Percentiles rank a stretch among this genome's conserved stretches.
Evolutionary conservation across 495 filamentous ascomycete genomes (phyloP).

Genomic region (Penicillium soppii): DNA sequence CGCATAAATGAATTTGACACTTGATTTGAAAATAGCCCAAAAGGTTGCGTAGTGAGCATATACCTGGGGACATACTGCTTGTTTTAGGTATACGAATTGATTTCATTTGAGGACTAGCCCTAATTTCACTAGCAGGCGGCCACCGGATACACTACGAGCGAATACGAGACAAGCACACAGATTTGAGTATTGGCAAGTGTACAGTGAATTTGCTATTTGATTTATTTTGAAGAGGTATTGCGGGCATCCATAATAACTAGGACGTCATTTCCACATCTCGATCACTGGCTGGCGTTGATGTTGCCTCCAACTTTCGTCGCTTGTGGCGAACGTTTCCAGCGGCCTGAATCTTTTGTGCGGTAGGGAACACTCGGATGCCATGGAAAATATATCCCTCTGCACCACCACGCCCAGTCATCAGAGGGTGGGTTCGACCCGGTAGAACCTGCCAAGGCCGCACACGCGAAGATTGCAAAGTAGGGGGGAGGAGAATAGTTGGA

Average conservation of each 20-base stretch:
- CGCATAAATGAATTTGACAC: slow-evolving; percentile 29
- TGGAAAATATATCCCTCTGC: slow-evolving; percentile 90
- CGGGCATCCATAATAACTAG: slow-evolving; percentile 10
- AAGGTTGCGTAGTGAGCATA: slow-evolving; percentile 4
- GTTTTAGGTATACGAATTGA: background rate
- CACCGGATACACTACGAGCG: background rate
- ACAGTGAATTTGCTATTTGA: slow-evolving; percentile 7
- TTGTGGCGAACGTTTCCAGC: slow-evolving; percentile 65
- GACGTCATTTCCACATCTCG: slow-evolving; percentile 36
- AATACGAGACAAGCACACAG: background rate
- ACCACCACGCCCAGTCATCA: slow-evolving; percentile 86
- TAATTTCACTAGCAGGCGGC: background rate
- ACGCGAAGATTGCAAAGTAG: slow-evolving; percentile 74
- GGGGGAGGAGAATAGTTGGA: slow-evolving; percentile 75
- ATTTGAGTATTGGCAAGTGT: slow-evolving; percentile 1
- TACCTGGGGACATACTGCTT: background rate
- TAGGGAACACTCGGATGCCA: slow-evolving; percentile 75
- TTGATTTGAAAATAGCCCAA: slow-evolving; percentile 8
- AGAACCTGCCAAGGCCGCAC: slow-evolving; percentile 84
- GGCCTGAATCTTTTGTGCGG: slow-evolving; percentile 73
- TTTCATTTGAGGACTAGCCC: background rate
- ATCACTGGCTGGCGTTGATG: slow-evolving; percentile 26
- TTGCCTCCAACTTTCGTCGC: slow-evolving; percentile 35
- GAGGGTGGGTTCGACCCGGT: slow-evolving; percentile 86
- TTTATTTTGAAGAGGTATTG: slow-evolving; percentile 1